Conservation (phyloP, 805 yeast genomes). For the Schwanniomyces occidentalis region DNA sequence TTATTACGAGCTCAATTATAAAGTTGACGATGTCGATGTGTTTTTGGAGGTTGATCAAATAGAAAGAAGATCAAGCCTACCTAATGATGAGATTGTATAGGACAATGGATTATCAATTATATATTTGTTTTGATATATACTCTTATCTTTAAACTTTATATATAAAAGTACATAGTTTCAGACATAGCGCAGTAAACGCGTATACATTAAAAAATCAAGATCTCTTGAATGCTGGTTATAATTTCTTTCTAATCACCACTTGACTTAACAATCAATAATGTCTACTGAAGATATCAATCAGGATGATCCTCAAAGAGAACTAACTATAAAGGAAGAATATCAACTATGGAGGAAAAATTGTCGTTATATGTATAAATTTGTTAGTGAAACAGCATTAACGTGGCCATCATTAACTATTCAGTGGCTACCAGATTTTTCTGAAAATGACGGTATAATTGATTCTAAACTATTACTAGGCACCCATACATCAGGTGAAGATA, state of each 20-base stretch:
- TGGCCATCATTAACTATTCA: slow-evolving; percentile 84
- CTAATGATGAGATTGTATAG: slow-evolving; percentile 5
- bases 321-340: slow-evolving; percentile 63
- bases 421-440: slow-evolving; percentile 59
- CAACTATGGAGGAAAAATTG: slow-evolving; percentile 81
- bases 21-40: slow-evolving; percentile 1
- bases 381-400: slow-evolving; percentile 72
- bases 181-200: background rate
- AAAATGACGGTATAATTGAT: slow-evolving; percentile 31
- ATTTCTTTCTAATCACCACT: too few relatives aligned
- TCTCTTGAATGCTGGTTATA: background rate
- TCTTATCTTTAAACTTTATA: too few relatives aligned
- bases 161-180: too few relatives aligned
- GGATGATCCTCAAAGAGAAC: slow-evolving; percentile 28
- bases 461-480: slow-evolving; percentile 67
- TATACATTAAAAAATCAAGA: background rate
- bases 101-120: background rate
- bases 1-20: slow-evolving; percentile 23
- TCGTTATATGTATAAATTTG: slow-evolving; percentile 79
- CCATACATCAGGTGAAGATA: slow-evolving; percentile 70
- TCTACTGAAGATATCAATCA: slow-evolving; percentile 2
- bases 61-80: slow-evolving; percentile 9
- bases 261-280: slow-evolving; percentile 3
- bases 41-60: slow-evolving; percentile 11
- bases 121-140: too few relatives aligned